Conservation (phyloP, 2,329 filamentous ascomycete genomes). For the Atkinsonella hypoxylon region DNA sequence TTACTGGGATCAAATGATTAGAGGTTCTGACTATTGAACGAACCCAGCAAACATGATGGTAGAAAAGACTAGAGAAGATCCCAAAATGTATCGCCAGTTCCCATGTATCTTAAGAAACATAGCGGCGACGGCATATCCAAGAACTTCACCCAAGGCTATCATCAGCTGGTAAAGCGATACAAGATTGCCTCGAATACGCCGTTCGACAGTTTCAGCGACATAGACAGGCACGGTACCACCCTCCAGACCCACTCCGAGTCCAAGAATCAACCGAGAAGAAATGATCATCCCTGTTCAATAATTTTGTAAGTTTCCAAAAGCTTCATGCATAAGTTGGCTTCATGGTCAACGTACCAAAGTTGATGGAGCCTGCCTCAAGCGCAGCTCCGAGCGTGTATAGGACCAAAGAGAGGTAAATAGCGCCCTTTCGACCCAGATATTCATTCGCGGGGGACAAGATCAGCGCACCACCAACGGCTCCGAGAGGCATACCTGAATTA, state of each 20-base stretch:
- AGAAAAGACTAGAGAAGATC: constrained; percentile 59
- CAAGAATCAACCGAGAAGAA: constrained; percentile 54
- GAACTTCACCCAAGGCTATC: constrained; percentile 62
- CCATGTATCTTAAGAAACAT: constrained; percentile 60
- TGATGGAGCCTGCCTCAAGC: constrained; percentile 54
- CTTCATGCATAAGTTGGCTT: neutral
- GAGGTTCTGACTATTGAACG: neutral
- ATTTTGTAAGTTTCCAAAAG: neutral
- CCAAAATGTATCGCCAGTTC: constrained; percentile 64
- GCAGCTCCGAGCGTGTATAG: constrained; percentile 60
- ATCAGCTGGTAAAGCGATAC: constrained; percentile 67
- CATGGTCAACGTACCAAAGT: constrained; percentile 34
- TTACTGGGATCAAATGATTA: neutral
- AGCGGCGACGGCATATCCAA: constrained; percentile 61
- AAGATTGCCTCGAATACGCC: constrained; percentile 55
- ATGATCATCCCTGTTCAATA: constrained; percentile 48
- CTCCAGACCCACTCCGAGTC: constrained; percentile 59
- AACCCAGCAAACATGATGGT: constrained; percentile 26
- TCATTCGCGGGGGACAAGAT: constrained; percentile 57
- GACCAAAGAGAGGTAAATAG: constrained; percentile 57
- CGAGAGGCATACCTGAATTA: constrained; percentile 59
- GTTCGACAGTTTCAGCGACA: constrained; percentile 60
- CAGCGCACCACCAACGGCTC: constrained; percentile 58
- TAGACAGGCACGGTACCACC: constrained; percentile 66
- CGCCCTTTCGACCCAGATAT: constrained; percentile 51